Conservation (phyloP, 768 basidiomycete species). For the Boletus reticulatus region DNA sequence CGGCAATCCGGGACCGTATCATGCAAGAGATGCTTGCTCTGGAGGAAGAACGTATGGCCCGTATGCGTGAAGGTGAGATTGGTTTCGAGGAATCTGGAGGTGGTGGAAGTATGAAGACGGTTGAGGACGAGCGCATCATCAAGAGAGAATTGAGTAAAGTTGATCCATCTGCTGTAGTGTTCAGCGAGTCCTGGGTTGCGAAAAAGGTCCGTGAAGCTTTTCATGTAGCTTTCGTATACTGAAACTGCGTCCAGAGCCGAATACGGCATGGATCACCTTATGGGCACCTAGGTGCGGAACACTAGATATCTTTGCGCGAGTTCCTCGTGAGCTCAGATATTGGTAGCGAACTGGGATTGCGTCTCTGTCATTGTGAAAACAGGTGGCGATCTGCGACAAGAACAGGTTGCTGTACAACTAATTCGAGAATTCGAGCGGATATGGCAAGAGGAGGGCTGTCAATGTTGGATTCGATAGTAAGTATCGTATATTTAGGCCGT, state of each 20-base stretch:
- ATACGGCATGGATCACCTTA: constrained; percentile 94
- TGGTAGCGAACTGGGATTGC: constrained; percentile 76
- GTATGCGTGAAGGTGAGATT: constrained; percentile 79
- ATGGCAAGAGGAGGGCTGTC: constrained; percentile 91
- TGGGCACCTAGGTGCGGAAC: constrained; percentile 77
- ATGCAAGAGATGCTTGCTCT: constrained; percentile 98
- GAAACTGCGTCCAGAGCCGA: constrained; percentile 48
- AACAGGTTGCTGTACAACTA: constrained; percentile 94
- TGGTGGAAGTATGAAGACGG: constrained; percentile 52
- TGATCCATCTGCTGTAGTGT: constrained; percentile 94
- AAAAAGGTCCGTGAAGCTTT: constrained; percentile 69
- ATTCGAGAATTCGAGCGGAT: constrained; percentile 91
- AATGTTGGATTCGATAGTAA: constrained; percentile 93
- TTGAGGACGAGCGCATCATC: constrained; percentile 93
- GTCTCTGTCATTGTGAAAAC: constrained; percentile 98
- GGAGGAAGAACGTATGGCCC: constrained; percentile 94
- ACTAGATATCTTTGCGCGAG: constrained; percentile 3
- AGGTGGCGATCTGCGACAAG: constrained; percentile 93
- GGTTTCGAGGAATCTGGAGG: constrained; percentile 50
- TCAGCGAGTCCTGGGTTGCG: constrained; percentile 90
- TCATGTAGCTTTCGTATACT: background rate
- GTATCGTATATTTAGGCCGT: constrained; percentile 18
- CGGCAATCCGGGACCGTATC: constrained; percentile 89
- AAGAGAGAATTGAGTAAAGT: constrained; percentile 89
- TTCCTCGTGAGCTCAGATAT: constrained; percentile 7